phyloP scores from a whole-genome alignment of 257 asterid genomes.

The Rhazya stricta region DNA sequence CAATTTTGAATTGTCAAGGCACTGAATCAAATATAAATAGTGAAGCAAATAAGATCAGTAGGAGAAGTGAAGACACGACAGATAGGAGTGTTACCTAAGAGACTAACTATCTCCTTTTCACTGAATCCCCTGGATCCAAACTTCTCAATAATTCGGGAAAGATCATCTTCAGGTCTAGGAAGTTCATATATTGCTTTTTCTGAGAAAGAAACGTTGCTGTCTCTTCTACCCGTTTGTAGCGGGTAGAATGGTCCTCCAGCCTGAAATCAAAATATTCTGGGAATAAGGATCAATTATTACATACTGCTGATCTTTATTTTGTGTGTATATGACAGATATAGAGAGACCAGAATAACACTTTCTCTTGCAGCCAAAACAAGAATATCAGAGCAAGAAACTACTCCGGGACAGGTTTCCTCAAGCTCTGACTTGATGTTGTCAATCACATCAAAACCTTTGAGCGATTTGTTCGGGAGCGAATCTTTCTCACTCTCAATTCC shows the following conservation, averaged over 20 bases:
- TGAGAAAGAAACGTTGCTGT: slow-evolving; percentile 37
- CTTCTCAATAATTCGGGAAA: slow-evolving; percentile 19
- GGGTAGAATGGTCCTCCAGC: slow-evolving; percentile 87
- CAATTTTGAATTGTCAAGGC: no score
- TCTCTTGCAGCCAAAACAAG: slow-evolving; percentile 78
- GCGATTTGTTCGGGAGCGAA: slow-evolving; percentile 44
- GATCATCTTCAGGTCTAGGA: slow-evolving; percentile 55
- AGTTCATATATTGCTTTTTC: slow-evolving; percentile 39
- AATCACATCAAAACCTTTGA: slow-evolving; percentile 48
- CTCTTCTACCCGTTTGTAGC: slow-evolving; percentile 61
- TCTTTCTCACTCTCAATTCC: slow-evolving; percentile 50
- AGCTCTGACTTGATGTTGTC: slow-evolving; percentile 51
- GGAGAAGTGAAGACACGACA: neutral
- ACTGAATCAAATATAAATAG: no score
- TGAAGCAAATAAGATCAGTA: neutral
- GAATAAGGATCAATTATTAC: neutral
- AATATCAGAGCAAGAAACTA: slow-evolving; percentile 78
- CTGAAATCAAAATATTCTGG: slow-evolving; percentile 36
- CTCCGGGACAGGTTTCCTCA: slow-evolving; percentile 62
- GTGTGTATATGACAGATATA: slow-evolving; percentile 5
- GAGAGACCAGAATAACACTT: slow-evolving; percentile 51
- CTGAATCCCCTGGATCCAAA: slow-evolving; percentile 65
- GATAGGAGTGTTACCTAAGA: slow-evolving; percentile 43
- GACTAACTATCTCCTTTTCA: slow-evolving; percentile 51
- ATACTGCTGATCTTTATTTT: neutral